A percentile compares a stretch with the other conserved stretches of the same genome.
phyloP scores from a whole-genome alignment of 345 rosid species.

The Aquilaria yunnanensis region DNA sequence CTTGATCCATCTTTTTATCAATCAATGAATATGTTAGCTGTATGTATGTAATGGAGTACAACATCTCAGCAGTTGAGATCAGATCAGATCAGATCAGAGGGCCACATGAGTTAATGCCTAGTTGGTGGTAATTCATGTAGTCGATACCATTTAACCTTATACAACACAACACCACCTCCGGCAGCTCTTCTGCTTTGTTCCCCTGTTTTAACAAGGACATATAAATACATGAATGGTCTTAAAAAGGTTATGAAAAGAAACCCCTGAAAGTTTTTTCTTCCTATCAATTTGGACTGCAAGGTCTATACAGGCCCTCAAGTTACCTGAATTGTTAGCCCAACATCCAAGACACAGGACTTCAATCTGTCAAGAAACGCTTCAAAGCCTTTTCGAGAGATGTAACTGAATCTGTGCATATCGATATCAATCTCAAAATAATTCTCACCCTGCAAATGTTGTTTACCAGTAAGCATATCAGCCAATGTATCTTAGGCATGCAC shows the following conservation, averaged over 20 bases:
- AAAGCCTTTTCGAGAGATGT: constrained; percentile 86
- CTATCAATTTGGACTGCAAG: no score
- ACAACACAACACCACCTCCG: constrained; percentile 86
- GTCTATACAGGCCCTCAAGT: background rate
- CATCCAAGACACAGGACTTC: constrained; percentile 67
- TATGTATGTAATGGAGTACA: constrained; percentile 3
- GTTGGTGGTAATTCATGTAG: constrained; percentile 59
- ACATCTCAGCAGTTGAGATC: constrained; percentile 12
- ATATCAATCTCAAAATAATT: constrained; percentile 87
- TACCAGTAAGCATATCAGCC: background rate
- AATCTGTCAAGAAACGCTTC: constrained; percentile 77
- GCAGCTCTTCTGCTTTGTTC: constrained; percentile 82
- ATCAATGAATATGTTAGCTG: constrained; percentile 1
- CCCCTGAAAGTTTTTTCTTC: background rate
- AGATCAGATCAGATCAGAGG: constrained; percentile 9
- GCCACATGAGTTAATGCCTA: constrained; percentile 43
- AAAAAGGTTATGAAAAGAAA: background rate
- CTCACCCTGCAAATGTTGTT: constrained; percentile 53
- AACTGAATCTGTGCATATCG: constrained; percentile 96
- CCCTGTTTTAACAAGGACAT: constrained; percentile 44
- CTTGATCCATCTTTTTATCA: constrained; percentile 10
- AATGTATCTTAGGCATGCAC: background rate
- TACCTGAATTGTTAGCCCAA: constrained; percentile 96
- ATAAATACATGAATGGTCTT: background rate
- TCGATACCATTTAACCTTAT: constrained; percentile 69